Percentiles rank a stretch among this genome's conserved stretches.
These are phyloP conservation scores for Aquanectria penicillioides DNA, from an alignment of 2,329 filamentous ascomycete species.

Conservation along the genomic window DNA sequence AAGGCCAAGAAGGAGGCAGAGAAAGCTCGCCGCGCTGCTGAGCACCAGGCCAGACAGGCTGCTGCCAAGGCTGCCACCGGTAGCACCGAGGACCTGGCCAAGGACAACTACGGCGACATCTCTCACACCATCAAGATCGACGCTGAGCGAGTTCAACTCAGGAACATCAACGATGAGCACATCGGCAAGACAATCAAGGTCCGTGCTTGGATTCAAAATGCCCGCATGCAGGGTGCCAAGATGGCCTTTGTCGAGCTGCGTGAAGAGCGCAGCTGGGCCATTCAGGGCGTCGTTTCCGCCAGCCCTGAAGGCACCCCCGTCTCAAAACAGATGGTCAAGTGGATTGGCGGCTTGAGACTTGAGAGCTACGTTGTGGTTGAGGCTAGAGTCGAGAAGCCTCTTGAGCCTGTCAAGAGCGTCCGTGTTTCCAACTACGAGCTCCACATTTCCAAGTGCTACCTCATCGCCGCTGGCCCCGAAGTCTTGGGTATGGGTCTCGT, in stretches of 20 bases:
- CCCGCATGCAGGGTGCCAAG: constrained; percentile 88
- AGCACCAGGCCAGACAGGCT: constrained; percentile 77
- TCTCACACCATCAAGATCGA: constrained; percentile 67
- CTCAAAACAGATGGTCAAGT: constrained; percentile 94
- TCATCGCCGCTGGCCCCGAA: constrained; percentile 72
- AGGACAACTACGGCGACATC: constrained; percentile 82
- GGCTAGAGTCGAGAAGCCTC: constrained; percentile 81
- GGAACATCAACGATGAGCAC: constrained; percentile 70
- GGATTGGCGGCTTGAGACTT: constrained; percentile 76
- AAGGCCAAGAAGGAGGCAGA: constrained; percentile 90
- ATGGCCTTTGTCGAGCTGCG: constrained; percentile 90
- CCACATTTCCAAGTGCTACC: constrained; percentile 86
- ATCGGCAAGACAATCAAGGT: constrained; percentile 78
- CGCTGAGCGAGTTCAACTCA: constrained; percentile 68
- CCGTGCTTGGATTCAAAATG: constrained; percentile 86
- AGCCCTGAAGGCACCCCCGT: constrained; percentile 72
- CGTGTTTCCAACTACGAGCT: constrained; percentile 84
- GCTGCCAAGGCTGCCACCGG: constrained; percentile 73
- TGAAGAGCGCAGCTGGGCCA: constrained; percentile 77
- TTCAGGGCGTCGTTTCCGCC: constrained; percentile 82
- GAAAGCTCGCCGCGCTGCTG: constrained; percentile 78
- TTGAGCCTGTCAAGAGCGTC: constrained; percentile 89
- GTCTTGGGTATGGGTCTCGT: constrained; percentile 68
- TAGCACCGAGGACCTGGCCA: constrained; percentile 74
- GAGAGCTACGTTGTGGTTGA: constrained; percentile 88